A percentile compares a stretch with the other conserved stretches of the same genome.
Evolutionary conservation across 2,329 filamentous ascomycete species (phyloP).

Genomic region (Sordariomycetes sp.): DNA sequence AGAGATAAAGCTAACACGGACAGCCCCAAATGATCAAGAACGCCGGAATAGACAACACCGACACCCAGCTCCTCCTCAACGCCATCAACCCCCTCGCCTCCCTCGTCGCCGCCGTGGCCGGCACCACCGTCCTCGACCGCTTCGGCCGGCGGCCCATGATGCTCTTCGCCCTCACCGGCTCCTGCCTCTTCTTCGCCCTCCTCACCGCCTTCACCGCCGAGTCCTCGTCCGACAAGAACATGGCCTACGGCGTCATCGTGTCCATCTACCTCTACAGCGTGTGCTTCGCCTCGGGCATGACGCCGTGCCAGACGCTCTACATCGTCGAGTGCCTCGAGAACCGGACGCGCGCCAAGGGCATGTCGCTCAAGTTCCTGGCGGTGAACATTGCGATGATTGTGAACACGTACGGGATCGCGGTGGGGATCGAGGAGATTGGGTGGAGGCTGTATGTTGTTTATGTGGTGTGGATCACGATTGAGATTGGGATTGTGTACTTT

Average conservation of each 20-base stretch:
- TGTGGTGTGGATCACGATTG: slow-evolving; percentile 49
- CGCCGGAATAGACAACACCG: neutral
- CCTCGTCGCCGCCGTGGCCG: slow-evolving; percentile 44
- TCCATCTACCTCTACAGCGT: slow-evolving; percentile 50
- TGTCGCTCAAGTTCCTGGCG: slow-evolving; percentile 14
- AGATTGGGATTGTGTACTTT: slow-evolving; percentile 53
- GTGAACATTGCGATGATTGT: slow-evolving; percentile 37
- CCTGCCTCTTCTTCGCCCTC: slow-evolving; percentile 33
- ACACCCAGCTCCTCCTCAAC: slow-evolving; percentile 17
- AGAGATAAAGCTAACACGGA: neutral
- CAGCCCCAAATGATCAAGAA: neutral
- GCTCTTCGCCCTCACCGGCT: slow-evolving; percentile 35
- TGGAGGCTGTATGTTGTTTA: slow-evolving; percentile 60
- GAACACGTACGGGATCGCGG: slow-evolving; percentile 56
- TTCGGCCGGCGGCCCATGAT: slow-evolving; percentile 43
- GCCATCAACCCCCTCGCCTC: slow-evolving; percentile 50
- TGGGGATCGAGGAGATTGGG: slow-evolving; percentile 45
- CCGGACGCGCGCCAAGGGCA: slow-evolving; percentile 44
- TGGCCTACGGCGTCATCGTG: slow-evolving; percentile 37
- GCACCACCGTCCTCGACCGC: slow-evolving; percentile 36
- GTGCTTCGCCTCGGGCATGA: slow-evolving; percentile 50
- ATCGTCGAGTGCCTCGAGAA: slow-evolving; percentile 49
- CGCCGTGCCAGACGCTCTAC: slow-evolving; percentile 45
- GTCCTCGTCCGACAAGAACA: slow-evolving; percentile 29
- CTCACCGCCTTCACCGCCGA: slow-evolving; percentile 44